phyloP scores from a whole-genome alignment of 768 basidiomycete genomes.

The Dendrothele bispora region DNA sequence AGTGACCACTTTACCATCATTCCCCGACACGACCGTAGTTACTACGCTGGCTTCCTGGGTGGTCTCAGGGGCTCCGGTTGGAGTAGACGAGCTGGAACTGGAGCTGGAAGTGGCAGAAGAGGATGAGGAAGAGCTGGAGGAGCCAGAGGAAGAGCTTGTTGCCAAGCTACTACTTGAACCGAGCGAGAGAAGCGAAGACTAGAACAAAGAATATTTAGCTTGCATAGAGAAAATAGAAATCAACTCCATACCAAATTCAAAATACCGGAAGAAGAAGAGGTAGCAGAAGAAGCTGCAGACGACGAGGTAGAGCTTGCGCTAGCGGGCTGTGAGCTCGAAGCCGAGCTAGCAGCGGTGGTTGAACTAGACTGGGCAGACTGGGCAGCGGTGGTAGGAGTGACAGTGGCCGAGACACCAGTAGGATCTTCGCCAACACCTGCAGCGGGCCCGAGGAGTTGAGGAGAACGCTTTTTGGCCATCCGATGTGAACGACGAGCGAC shows the following conservation, averaged over 20 bases:
- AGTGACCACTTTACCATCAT: conserved; percentile 17
- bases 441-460: conserved; percentile 9
- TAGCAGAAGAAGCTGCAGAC: conserved; percentile 1
- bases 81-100: background rate
- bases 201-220: background rate
- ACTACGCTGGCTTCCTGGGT: background rate
- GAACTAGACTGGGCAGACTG: background rate
- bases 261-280: conserved; percentile 1
- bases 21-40: conserved; percentile 14
- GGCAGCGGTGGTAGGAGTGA: conserved; percentile 5
- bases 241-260: conserved; percentile 1
- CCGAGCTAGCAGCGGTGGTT: conserved; percentile 8
- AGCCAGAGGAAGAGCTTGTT: background rate
- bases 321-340: too few relatives aligned
- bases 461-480: conserved; percentile 45
- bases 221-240: background rate
- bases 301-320: too few relatives aligned
- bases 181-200: conserved; percentile 2
- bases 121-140: conserved; percentile 4
- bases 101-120: background rate
- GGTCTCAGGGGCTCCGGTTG: background rate
- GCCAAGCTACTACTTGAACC: background rate
- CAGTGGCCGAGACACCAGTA: conserved; percentile 3
- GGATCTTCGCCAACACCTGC: conserved; percentile 14
- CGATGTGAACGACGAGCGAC: conserved; percentile 40